Conservation (phyloP, 2,329 filamentous ascomycete genomes). For the Fonsecaea pugnacius region DNA sequence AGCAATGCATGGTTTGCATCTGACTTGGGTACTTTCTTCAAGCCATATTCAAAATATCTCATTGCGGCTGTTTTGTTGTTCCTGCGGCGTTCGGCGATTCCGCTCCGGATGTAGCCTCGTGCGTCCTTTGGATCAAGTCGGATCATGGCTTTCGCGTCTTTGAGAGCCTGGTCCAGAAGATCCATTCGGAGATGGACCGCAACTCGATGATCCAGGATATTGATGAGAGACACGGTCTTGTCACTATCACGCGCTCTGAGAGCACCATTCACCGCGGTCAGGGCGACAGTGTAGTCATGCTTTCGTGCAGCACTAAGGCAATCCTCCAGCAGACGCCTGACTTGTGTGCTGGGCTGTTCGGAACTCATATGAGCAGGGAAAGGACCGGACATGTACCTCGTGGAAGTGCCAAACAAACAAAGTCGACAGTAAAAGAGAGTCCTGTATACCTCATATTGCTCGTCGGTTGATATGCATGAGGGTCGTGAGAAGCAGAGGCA, state of each 20-base stretch:
- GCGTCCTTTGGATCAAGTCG: conserved; percentile 55
- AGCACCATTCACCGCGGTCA: conserved; percentile 20
- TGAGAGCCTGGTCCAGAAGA: conserved; percentile 56
- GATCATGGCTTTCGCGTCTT: conserved; percentile 63
- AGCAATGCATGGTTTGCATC: conserved; percentile 36
- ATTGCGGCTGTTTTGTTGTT: conserved; percentile 59
- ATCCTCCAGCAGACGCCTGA: conserved; percentile 13
- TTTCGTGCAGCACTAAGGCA: conserved; percentile 23
- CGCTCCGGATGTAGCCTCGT: conserved; percentile 63
- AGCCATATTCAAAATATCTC: conserved; percentile 62
- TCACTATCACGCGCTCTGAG: conserved; percentile 7
- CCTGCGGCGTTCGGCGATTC: conserved; percentile 52
- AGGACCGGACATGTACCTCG: not conserved
- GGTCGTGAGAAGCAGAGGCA: too few relatives aligned
- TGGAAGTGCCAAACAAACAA: not conserved
- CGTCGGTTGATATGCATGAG: too few relatives aligned
- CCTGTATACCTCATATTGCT: too few relatives aligned
- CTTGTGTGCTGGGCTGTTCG: not conserved
- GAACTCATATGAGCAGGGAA: not conserved
- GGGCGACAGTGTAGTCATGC: conserved; percentile 23
- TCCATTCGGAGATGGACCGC: conserved; percentile 52
- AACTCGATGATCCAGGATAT: conserved; percentile 41
- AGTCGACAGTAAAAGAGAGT: not conserved
- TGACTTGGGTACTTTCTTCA: conserved; percentile 55
- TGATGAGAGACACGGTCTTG: conserved; percentile 17